Evolutionary conservation across 1,284 basidiomycete species (phyloP).

Genomic region (Prillingera fragicola): DNA sequence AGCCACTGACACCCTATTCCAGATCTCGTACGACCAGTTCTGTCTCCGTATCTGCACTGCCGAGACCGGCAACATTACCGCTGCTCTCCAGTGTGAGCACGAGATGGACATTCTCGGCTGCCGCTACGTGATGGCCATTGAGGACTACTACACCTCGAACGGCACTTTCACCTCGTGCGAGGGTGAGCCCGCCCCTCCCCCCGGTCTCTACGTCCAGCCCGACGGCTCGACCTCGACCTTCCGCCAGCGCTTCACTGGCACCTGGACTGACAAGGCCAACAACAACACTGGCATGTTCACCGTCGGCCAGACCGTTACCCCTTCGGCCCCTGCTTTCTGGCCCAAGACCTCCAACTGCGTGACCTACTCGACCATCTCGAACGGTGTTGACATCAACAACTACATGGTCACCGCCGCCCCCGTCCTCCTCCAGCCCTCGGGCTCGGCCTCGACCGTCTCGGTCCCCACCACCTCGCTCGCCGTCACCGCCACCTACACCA

Average conservation of each 20-base stretch:
- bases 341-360: constrained; percentile 24
- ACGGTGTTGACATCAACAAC: constrained; percentile 26
- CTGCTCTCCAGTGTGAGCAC: constrained; percentile 44
- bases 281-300: too few relatives aligned
- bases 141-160: constrained; percentile 38
- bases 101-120: constrained; percentile 48
- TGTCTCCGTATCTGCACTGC: constrained; percentile 49
- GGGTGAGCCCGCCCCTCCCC: constrained; percentile 45
- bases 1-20: constrained; percentile 19
- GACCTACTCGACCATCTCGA: constrained; percentile 18
- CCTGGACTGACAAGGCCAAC: constrained; percentile 23
- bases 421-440: constrained; percentile 18
- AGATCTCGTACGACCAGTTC: constrained; percentile 47
- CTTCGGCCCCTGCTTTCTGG: constrained; percentile 10
- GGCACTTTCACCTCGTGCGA: constrained; percentile 48
- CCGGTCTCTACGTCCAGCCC: constrained; percentile 44
- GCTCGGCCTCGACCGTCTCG: constrained; percentile 36
- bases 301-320: constrained; percentile 21
- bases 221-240: constrained; percentile 45
- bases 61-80: constrained; percentile 34
- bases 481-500: constrained; percentile 10
- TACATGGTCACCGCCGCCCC: constrained; percentile 28
- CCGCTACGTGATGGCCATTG: constrained; percentile 48
- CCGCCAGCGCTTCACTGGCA: constrained; percentile 48
- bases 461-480: constrained; percentile 26